phyloP scores from a whole-genome alignment of 192 early-diverging fungal species.

The Chytriomyces hyalinus region DNA sequence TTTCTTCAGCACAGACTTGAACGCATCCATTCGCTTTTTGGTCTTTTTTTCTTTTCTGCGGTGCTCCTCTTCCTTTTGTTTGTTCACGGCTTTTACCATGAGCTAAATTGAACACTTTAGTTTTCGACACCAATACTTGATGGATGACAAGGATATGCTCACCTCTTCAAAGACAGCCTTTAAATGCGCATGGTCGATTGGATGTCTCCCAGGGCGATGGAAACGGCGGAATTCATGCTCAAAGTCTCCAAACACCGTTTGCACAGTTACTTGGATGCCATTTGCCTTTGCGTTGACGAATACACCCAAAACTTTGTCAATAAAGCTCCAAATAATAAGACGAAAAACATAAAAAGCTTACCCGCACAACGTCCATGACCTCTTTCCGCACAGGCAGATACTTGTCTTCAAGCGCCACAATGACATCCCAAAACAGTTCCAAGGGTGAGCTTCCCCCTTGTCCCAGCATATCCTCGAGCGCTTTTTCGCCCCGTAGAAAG shows the following conservation, averaged over 20 bases:
- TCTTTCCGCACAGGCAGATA: slow-evolving; percentile 71
- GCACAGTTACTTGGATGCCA: slow-evolving; percentile 2
- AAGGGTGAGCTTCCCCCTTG: slow-evolving; percentile 84
- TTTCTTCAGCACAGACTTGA: slow-evolving; percentile 74
- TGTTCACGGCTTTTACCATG: slow-evolving; percentile 61
- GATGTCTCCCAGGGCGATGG: slow-evolving; percentile 1
- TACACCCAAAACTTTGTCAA: no score
- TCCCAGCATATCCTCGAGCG: slow-evolving; percentile 75
- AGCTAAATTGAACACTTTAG: slow-evolving; percentile 41
- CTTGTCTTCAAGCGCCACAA: slow-evolving; percentile 80
- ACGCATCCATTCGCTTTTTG: slow-evolving; percentile 76
- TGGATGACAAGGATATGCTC: neutral
- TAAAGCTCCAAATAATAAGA: neutral
- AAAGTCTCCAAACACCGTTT: slow-evolving; percentile 7
- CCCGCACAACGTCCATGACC: slow-evolving; percentile 69
- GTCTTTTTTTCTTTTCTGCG: slow-evolving; percentile 71
- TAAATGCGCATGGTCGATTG: slow-evolving; percentile 33
- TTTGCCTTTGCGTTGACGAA: neutral
- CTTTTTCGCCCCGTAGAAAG: slow-evolving; percentile 68
- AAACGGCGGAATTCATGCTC: neutral
- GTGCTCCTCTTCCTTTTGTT: slow-evolving; percentile 71
- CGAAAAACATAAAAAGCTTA: neutral
- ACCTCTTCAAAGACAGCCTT: slow-evolving; percentile 46
- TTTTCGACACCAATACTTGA: neutral
- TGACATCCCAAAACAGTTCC: slow-evolving; percentile 92